A percentile compares a stretch with the other conserved stretches of the same genome.
Conservation (phyloP, 192 early-diverging fungal species). For the Coemansia sp. region DNA sequence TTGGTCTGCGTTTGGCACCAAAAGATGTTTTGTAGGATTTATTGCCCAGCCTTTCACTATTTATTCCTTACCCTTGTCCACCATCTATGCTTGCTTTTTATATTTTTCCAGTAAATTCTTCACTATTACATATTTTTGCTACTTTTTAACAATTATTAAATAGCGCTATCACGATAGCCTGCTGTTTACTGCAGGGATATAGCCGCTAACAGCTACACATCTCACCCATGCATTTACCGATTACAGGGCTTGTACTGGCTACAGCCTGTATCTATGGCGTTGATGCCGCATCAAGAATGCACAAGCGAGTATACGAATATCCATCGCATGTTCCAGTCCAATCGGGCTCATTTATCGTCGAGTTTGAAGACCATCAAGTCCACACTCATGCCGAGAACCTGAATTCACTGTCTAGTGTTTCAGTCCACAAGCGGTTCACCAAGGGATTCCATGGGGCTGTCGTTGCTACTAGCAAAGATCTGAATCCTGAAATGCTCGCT, state of each 20-base stretch:
- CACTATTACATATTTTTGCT: neutral
- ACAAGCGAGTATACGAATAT: neutral
- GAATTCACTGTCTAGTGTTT: slow-evolving; percentile 4
- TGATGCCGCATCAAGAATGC: too few relatives aligned
- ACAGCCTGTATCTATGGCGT: too few relatives aligned
- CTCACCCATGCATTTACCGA: too few relatives aligned
- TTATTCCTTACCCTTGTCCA: neutral
- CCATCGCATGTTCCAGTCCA: slow-evolving; percentile 9
- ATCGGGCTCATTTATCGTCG: slow-evolving; percentile 25
- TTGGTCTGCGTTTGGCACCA: too few relatives aligned
- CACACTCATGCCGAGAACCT: slow-evolving; percentile 2
- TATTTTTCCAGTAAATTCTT: neutral
- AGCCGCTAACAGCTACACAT: too few relatives aligned
- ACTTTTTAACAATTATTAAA: neutral
- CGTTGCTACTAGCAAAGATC: slow-evolving; percentile 12
- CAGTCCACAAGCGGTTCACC: slow-evolving; percentile 18
- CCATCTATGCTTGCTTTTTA: neutral
- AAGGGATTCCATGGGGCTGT: slow-evolving; percentile 18
- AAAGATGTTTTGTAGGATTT: neutral
- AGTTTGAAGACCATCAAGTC: slow-evolving; percentile 20
- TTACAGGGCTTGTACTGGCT: too few relatives aligned
- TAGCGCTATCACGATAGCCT: neutral
- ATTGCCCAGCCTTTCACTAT: neutral
- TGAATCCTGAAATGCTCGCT: neutral
- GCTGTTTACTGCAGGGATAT: neutral